Base-by-base conservation (phyloP, 768 basidiomycete genomes). In the Russula lepida region DNA sequence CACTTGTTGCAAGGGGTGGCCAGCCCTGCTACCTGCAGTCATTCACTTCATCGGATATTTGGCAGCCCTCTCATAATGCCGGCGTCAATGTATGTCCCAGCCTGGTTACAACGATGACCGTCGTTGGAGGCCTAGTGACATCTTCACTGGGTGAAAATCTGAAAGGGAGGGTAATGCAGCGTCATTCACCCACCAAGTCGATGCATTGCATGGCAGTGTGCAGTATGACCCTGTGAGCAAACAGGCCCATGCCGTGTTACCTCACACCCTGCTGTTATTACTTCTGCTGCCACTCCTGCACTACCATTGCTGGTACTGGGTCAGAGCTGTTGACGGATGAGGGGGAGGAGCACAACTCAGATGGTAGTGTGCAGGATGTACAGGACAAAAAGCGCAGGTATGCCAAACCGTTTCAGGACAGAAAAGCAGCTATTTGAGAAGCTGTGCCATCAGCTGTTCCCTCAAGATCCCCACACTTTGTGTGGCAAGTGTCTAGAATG, bases 381-480 rank as follows among this genome's bases (percentile, higher is more conserved):
- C n/a, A n/a, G n/a, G n/a, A n/a, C n/a, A n/a, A n/a, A n/a, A n/a
- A n/a, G n/a, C n/a, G n/a, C n/a, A n/a, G 49, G 25, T 64, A 64
- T 35, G 63, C 63, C 37, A 62, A 64, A 30, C 44, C 54, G 7
- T 64, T 64, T 50, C 55, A 60, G 23, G 54, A 64, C 32, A 9
- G 63, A 64, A 52, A 62, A 62, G 43, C 60, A 51, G 25, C 47
- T 62, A 21, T 64, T 64, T 15, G 63, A 62, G 44, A 56, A 62
- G 49, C 47, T 64, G 50, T 54, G 63, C 44, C 37, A 56, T 15
- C 59, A 60, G 15, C 51, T 64, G 5, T 64, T 64, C 30, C 63
- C 63, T 0, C 59, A 57, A 46, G 63, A 64, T 32, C 63, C 63
- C 6, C 60, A 62, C 21, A 49, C 63, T 19, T 50, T 53, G 54